Conservation (phyloP, 106 monocot species). For the Allium cepa region DNA sequence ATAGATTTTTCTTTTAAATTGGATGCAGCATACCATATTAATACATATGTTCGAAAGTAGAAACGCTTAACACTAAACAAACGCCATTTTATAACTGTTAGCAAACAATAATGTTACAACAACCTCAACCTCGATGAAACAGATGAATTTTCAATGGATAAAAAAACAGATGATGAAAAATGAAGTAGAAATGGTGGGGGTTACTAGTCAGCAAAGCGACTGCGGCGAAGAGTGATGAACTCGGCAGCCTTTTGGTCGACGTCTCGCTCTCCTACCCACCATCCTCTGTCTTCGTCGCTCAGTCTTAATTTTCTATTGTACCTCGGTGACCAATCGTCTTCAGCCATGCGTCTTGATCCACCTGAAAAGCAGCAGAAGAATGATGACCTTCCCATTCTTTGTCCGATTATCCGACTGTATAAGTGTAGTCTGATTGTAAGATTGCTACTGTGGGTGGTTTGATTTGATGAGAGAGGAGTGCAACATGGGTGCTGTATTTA, state of each 20-base stretch:
- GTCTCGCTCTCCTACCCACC: slow-evolving; percentile 18
- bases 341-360: background rate
- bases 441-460: background rate
- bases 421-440: background rate
- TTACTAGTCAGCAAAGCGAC: background rate
- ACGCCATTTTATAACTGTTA: no score
- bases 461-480: slow-evolving; percentile 4
- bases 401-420: background rate
- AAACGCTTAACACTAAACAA: no score
- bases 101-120: no score
- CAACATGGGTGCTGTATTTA: background rate
- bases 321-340: slow-evolving; percentile 7
- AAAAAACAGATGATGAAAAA: background rate
- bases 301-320: slow-evolving; percentile 9
- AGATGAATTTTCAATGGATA: no score
- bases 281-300: slow-evolving; percentile 10
- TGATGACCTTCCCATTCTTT: slow-evolving; percentile 5
- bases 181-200: background rate
- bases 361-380: slow-evolving; percentile 8
- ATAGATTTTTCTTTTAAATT: no score
- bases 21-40: no score
- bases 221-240: slow-evolving; percentile 13
- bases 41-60: no score
- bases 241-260: slow-evolving; percentile 14
- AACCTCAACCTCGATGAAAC: no score